These are phyloP conservation scores for Solanum lycopersicoides DNA, from an alignment of 257 asterid species.

Conservation along the genomic window DNA sequence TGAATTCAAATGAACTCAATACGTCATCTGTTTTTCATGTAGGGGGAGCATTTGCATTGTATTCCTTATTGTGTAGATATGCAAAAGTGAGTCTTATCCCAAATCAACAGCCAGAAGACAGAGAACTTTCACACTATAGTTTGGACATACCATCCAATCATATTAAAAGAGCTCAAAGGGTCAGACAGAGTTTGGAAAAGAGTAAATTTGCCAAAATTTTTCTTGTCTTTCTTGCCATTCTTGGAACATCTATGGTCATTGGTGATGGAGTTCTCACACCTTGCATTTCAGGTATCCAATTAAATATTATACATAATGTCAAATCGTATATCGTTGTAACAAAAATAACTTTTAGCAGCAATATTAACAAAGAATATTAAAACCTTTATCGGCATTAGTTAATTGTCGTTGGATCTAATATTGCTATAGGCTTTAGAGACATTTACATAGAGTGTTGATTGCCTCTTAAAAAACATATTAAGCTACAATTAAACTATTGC, in stretches of 20 bases:
- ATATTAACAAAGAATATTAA: too few relatives aligned
- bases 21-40: neutral
- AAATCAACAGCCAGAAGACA: constrained; percentile 56
- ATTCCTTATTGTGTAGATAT: constrained; percentile 60
- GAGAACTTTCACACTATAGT: constrained; percentile 44
- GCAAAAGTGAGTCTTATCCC: constrained; percentile 66
- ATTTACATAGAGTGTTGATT: neutral
- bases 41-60: constrained; percentile 83
- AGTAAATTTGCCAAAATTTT: constrained; percentile 36
- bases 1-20: neutral
- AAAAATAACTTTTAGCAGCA: too few relatives aligned
- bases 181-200: constrained; percentile 39
- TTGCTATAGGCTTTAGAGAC: accelerated
- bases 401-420: neutral
- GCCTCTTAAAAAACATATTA: neutral
- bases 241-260: constrained; percentile 82
- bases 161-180: constrained; percentile 29
- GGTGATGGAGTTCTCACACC: constrained; percentile 86
- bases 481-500: neutral
- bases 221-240: constrained; percentile 47
- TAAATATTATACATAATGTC: neutral
- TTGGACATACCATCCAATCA: constrained; percentile 41
- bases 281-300: constrained; percentile 46
- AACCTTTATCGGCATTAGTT: too few relatives aligned
- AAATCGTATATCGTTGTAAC: neutral